phyloP scores from a whole-genome alignment of 2,329 filamentous ascomycete genomes.

The Epichloe gansuensis region DNA sequence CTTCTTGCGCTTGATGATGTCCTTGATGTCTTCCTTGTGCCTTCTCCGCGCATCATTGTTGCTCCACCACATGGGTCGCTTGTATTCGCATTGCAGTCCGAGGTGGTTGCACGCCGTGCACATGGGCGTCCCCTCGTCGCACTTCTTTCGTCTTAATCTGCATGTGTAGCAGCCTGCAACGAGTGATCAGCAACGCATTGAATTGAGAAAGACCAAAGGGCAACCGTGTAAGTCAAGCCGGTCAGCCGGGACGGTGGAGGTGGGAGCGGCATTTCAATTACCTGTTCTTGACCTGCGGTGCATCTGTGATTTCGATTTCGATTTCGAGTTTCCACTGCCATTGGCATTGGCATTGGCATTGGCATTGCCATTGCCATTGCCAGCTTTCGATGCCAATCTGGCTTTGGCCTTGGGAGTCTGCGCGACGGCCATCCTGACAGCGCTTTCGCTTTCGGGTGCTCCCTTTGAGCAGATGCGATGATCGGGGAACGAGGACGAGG shows the following conservation, averaged over 20 bases:
- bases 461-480: conserved; percentile 37
- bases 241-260: conserved; percentile 2
- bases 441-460: conserved; percentile 26
- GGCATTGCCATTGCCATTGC: conserved; percentile 17
- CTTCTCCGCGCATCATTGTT: conserved; percentile 75
- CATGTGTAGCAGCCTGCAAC: conserved; percentile 53
- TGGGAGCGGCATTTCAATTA: conserved; percentile 22
- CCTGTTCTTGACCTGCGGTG: conserved; percentile 91
- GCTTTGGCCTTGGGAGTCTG: conserved; percentile 47
- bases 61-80: conserved; percentile 93
- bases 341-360: too few species aligned
- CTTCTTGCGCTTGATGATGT: conserved; percentile 95
- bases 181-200: conserved; percentile 2
- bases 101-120: conserved; percentile 61
- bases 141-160: conserved; percentile 56
- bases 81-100: conserved; percentile 86
- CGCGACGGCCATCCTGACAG: conserved; percentile 50
- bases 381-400: conserved; percentile 44
- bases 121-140: conserved; percentile 50
- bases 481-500: conserved; percentile 51
- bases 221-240: neutral
- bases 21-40: conserved; percentile 94
- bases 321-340: conserved; percentile 45
- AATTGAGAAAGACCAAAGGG: conserved; percentile 3
- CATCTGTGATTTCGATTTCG: conserved; percentile 70